These are phyloP conservation scores for Eucalyptus curtisii DNA, from an alignment of 345 rosid species.

Conservation along the genomic window DNA sequence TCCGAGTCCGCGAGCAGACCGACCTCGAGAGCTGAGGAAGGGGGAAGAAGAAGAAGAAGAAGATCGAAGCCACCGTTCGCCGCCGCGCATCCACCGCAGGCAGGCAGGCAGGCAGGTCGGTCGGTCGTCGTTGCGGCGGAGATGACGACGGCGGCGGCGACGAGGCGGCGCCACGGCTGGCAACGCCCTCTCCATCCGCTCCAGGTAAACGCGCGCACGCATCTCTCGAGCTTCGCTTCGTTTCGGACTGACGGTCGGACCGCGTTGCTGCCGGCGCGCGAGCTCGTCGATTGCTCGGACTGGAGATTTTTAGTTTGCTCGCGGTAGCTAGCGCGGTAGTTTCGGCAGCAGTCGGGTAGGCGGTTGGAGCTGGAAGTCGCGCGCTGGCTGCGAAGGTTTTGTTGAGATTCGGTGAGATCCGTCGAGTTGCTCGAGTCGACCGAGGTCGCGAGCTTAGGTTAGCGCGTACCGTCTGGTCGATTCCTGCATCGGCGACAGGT, in stretches of 20 bases:
- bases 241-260: background rate
- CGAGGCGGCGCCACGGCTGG: slow-evolving; percentile 96
- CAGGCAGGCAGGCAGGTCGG: background rate
- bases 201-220: slow-evolving; percentile 26
- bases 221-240: background rate
- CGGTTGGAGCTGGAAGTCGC: background rate
- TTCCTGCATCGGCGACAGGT: background rate
- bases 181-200: slow-evolving; percentile 82
- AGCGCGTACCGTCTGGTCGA: background rate
- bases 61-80: background rate
- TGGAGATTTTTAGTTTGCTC: background rate
- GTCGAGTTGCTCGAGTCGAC: background rate
- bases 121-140: background rate
- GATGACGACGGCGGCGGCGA: slow-evolving; percentile 13
- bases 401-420: background rate
- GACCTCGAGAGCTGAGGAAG: no score
- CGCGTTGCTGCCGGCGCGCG: background rate
- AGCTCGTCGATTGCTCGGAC: background rate
- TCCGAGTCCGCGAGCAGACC: background rate
- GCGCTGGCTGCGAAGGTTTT: background rate
- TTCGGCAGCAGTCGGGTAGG: background rate
- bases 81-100: background rate
- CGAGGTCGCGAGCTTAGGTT: background rate
- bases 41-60: no score
- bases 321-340: background rate